Percentiles rank a stretch among this genome's conserved stretches.
phyloP scores from a whole-genome alignment of 306 rosid species.

The Rosa persica region DNA sequence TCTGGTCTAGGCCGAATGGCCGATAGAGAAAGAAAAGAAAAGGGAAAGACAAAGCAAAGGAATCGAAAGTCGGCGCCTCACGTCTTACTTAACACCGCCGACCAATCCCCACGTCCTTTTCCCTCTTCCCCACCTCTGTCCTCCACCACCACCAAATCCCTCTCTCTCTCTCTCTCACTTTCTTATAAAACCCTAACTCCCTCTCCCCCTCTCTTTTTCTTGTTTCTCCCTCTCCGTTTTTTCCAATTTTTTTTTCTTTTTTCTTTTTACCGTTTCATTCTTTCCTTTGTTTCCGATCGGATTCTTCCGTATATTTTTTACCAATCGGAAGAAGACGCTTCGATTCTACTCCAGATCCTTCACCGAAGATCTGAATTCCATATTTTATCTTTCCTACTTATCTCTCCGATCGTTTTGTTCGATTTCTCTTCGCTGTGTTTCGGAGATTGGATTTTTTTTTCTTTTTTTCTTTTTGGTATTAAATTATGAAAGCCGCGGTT shows the following conservation, averaged over 20 bases:
- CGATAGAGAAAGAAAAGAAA: neutral
- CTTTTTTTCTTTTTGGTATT: neutral
- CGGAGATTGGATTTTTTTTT: constrained; percentile 11
- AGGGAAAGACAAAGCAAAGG: constrained; percentile 37
- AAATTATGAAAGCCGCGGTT: constrained; percentile 45
- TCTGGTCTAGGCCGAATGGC: neutral
- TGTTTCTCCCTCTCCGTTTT: neutral
- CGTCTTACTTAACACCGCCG: constrained; percentile 57
- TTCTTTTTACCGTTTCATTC: neutral
- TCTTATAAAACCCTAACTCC: neutral
- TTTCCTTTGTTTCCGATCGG: neutral
- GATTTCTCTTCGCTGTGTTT: neutral
- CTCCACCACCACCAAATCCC: neutral
- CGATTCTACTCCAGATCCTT: constrained; percentile 3
- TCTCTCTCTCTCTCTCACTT: constrained; percentile 10
- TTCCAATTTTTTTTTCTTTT: neutral
- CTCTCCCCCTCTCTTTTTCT: neutral
- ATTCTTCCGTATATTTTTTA: constrained; percentile 61
- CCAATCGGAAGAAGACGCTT: constrained; percentile 42
- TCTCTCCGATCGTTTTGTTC: neutral
- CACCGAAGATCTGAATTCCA: neutral
- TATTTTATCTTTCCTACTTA: neutral
- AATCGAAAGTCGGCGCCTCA: constrained; percentile 68
- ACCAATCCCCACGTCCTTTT: constrained; percentile 64
- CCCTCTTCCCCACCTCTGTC: constrained; percentile 18